Percentiles rank a stretch among this genome's conserved stretches.
These are phyloP conservation scores for Erigeron philadelphicus DNA, from an alignment of 140 eudicot species.

Conservation along the genomic window DNA sequence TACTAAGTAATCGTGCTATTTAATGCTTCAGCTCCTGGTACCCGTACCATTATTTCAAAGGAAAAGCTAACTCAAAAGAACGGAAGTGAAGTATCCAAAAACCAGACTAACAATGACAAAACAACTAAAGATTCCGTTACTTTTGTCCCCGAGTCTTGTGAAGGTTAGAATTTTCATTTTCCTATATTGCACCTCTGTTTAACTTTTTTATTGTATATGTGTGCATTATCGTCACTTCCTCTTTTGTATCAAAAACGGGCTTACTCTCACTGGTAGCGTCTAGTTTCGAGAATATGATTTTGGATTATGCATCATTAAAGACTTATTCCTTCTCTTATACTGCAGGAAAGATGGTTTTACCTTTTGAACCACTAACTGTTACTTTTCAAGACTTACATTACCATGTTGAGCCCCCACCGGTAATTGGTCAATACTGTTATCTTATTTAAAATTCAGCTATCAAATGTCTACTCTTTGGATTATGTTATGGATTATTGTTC, in stretches of 20 bases:
- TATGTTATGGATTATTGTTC: neutral
- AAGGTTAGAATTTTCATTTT: slow-evolving; percentile 25
- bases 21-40: slow-evolving; percentile 51
- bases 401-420: slow-evolving; percentile 59
- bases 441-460: neutral
- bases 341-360: slow-evolving; percentile 61
- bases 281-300: neutral
- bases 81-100: slow-evolving; percentile 31
- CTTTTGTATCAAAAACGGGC: neutral
- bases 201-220: neutral
- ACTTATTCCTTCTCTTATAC: slow-evolving; percentile 17
- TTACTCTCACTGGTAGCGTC: neutral
- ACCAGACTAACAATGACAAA: slow-evolving; percentile 16
- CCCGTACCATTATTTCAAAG: slow-evolving; percentile 60
- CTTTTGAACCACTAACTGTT: slow-evolving; percentile 53
- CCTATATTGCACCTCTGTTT: neutral
- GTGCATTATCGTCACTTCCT: neutral
- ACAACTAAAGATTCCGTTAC: slow-evolving; percentile 13
- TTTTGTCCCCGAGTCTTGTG: slow-evolving; percentile 23
- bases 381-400: slow-evolving; percentile 62
- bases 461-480: neutral
- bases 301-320: neutral
- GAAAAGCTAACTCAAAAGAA: slow-evolving; percentile 43
- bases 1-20: slow-evolving; percentile 5
- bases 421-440: slow-evolving; percentile 23